Conservation (phyloP, 1,284 basidiomycete species). For the Leccinum pseudoinsigne region DNA sequence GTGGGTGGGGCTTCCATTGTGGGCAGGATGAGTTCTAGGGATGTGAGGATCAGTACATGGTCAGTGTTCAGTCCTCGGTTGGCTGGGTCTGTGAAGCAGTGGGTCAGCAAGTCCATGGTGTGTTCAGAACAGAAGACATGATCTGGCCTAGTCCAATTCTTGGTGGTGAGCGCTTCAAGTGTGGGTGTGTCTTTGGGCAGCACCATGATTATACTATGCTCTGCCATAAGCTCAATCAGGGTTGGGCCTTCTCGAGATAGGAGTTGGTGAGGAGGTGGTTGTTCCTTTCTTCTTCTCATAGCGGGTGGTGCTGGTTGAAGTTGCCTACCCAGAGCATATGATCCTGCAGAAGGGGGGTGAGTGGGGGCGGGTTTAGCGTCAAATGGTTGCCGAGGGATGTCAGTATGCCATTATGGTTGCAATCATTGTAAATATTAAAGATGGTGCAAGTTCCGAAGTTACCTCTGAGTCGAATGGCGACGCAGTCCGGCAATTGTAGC, state of each 20-base stretch:
- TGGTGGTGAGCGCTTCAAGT: neutral
- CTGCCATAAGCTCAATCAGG: neutral
- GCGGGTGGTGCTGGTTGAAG: constrained; percentile 39
- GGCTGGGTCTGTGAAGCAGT: neutral
- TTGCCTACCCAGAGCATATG: constrained; percentile 26
- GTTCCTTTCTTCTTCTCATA: constrained; percentile 44
- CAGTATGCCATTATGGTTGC: neutral
- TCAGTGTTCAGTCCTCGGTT: neutral
- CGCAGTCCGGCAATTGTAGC: neutral
- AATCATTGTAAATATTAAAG: neutral
- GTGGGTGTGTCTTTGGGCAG: constrained; percentile 8
- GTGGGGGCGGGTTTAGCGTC: neutral
- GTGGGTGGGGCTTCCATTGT: neutral
- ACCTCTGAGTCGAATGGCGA: neutral
- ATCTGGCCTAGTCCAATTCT: constrained; percentile 11
- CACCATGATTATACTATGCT: neutral
- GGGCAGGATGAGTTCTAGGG: neutral
- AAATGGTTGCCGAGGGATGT: neutral
- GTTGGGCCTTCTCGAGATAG: constrained; percentile 6
- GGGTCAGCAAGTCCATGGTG: neutral
- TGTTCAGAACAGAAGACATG: constrained; percentile 13
- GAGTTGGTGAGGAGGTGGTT: constrained; percentile 6
- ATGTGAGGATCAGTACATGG: constrained; percentile 7
- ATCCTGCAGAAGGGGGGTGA: too few relatives aligned
- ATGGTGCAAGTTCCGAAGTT: neutral